A percentile compares a stretch with the other conserved stretches of the same genome.
These are phyloP conservation scores for Geranomyces michiganensis DNA, from an alignment of 192 early-diverging fungal genomes.

Conservation along the genomic window DNA sequence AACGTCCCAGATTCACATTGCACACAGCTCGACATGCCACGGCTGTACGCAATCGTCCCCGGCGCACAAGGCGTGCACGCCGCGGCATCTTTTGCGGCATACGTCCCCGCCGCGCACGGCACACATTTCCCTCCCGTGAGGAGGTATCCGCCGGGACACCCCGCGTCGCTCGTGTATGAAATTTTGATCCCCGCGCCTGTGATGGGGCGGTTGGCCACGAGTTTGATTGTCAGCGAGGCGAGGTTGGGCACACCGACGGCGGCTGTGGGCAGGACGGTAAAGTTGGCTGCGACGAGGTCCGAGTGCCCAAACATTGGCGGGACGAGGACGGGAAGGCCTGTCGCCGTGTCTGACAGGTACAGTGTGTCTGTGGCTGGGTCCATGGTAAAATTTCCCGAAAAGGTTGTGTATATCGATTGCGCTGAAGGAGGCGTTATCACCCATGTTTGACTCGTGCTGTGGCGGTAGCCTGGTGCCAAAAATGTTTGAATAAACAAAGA, in stretches of 20 bases:
- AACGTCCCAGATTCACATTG: slow-evolving; percentile 13
- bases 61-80: slow-evolving; percentile 20
- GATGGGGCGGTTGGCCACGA: slow-evolving; percentile 1
- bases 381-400: slow-evolving; percentile 12
- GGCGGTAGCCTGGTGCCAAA: neutral
- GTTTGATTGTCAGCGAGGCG: neutral
- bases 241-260: slow-evolving; percentile 8
- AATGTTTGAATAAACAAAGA: too few relatives aligned
- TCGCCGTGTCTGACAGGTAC: neutral
- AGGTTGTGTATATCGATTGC: slow-evolving; percentile 3
- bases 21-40: neutral
- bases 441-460: neutral
- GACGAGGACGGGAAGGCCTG: neutral
- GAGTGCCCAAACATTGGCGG: neutral
- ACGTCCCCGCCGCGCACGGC: slow-evolving; percentile 14
- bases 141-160: slow-evolving; percentile 26
- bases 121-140: slow-evolving; percentile 5
- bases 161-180: slow-evolving; percentile 8
- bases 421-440: slow-evolving; percentile 4
- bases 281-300: slow-evolving; percentile 16
- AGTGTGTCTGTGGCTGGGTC: slow-evolving; percentile 19
- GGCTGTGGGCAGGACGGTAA: slow-evolving; percentile 3
- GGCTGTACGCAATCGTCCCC: slow-evolving; percentile 2
- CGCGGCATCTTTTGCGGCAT: neutral
- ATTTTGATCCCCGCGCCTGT: slow-evolving; percentile 7